A percentile compares a stretch with the other conserved stretches of the same genome.
Conservation (phyloP, 768 basidiomycete species). For the Mycena leptocephala region DNA sequence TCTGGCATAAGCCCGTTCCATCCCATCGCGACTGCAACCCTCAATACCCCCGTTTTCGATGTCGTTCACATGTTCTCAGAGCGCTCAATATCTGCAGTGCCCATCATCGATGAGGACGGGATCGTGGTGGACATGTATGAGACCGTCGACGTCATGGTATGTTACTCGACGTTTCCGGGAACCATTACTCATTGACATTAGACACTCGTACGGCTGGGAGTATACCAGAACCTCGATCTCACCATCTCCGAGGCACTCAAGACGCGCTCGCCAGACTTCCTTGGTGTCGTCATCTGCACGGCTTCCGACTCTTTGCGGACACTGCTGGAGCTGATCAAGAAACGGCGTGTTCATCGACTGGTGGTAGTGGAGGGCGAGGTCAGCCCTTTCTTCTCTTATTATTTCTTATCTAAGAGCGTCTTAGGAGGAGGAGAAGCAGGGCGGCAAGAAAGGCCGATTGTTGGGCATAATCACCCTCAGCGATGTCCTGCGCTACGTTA, state of each 20-base stretch:
- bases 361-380: slow-evolving; percentile 97
- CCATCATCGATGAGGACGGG: slow-evolving; percentile 94
- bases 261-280: slow-evolving; percentile 95
- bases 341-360: slow-evolving; percentile 93
- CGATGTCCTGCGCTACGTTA: slow-evolving; percentile 90
- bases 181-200: slow-evolving; percentile 46
- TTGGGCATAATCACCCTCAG: slow-evolving; percentile 91
- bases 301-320: slow-evolving; percentile 93
- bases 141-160: slow-evolving; percentile 98
- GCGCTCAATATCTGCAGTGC: slow-evolving; percentile 95
- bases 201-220: slow-evolving; percentile 95
- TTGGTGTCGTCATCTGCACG: slow-evolving; percentile 96
- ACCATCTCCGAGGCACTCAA: slow-evolving; percentile 94
- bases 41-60: slow-evolving; percentile 95
- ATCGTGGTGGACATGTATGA: slow-evolving; percentile 97
- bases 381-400: slow-evolving; percentile 39
- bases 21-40: slow-evolving; percentile 93
- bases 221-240: slow-evolving; percentile 96
- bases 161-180: slow-evolving; percentile 44
- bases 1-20: slow-evolving; percentile 81
- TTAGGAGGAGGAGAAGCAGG: slow-evolving; percentile 86
- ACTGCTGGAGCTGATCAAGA: slow-evolving; percentile 92
- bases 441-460: slow-evolving; percentile 87
- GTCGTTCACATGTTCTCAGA: slow-evolving; percentile 99
- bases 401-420: slow-evolving; percentile 7